Percentiles rank a stretch among this genome's conserved stretches.
Conservation (phyloP, 2,329 filamentous ascomycete genomes). For the Nigrospora sphaerica region DNA sequence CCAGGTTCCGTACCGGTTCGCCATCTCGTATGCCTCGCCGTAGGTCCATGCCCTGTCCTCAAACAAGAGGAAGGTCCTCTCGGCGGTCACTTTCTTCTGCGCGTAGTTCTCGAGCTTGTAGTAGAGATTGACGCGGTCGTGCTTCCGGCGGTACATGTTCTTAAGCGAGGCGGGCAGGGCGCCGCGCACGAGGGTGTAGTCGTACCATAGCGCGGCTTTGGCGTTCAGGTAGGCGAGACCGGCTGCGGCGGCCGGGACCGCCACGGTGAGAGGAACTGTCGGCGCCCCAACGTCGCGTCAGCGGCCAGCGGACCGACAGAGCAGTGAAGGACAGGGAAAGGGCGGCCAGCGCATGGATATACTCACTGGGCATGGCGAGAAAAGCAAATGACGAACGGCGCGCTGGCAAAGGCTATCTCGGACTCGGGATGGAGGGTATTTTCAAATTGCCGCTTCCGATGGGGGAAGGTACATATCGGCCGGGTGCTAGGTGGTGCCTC, state of each 20-base stretch:
- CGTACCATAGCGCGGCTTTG: constrained; percentile 58
- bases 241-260: constrained; percentile 56
- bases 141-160: constrained; percentile 39
- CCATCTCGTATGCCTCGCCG: constrained; percentile 63
- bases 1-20: constrained; percentile 70
- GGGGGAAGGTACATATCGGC: too few species aligned
- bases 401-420: too few species aligned
- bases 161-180: constrained; percentile 38
- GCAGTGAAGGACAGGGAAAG: too few species aligned
- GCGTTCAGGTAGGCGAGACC: constrained; percentile 75
- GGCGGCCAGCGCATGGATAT: too few species aligned
- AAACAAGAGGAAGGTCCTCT: constrained; percentile 57
- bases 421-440: too few species aligned
- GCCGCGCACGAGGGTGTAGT: constrained; percentile 52
- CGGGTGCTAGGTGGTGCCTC: too few species aligned
- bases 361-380: too few species aligned
- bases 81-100: constrained; percentile 38
- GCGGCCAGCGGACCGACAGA: too few species aligned
- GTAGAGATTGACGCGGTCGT: constrained; percentile 63
- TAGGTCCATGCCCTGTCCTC: constrained; percentile 66
- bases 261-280: constrained; percentile 44
- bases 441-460: too few species aligned
- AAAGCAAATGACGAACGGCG: too few species aligned
- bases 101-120: constrained; percentile 68
- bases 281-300: not conserved